Conservation (phyloP, 139 green algal species). For the Gonium pectorale region DNA sequence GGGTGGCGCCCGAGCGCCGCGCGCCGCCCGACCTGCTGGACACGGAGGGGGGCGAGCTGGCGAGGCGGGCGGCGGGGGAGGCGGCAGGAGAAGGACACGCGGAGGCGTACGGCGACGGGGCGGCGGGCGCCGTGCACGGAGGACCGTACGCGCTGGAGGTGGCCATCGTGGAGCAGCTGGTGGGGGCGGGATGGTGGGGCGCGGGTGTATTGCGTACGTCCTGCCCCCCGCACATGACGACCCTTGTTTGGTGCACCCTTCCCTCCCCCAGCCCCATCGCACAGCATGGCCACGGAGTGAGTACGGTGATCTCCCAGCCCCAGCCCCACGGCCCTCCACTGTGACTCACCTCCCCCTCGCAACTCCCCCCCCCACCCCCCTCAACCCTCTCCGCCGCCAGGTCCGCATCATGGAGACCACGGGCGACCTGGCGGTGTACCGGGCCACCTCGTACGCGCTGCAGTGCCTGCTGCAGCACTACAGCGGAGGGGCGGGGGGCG, state of each 20-base stretch:
- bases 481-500: neutral
- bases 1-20: slow-evolving; percentile 57
- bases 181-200: neutral
- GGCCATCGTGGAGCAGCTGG: slow-evolving; percentile 24
- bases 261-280: too few species aligned
- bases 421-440: slow-evolving; percentile 76
- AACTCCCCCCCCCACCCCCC: neutral
- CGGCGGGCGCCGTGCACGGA: neutral
- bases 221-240: too few species aligned
- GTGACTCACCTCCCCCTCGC: neutral
- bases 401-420: slow-evolving; percentile 86
- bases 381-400: neutral
- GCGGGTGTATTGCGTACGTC: too few species aligned
- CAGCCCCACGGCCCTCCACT: too few species aligned
- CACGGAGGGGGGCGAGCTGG: neutral
- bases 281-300: too few species aligned
- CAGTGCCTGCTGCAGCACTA: slow-evolving; percentile 63
- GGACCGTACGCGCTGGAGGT: slow-evolving; percentile 8
- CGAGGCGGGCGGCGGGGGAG: neutral
- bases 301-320: too few species aligned
- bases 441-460: slow-evolving; percentile 77
- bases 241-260: too few species aligned
- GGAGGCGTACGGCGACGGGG: neutral
- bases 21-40: slow-evolving; percentile 9
- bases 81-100: neutral